phyloP scores from a whole-genome alignment of 2,329 filamentous ascomycete species.

The Colletotrichum spinosum region DNA sequence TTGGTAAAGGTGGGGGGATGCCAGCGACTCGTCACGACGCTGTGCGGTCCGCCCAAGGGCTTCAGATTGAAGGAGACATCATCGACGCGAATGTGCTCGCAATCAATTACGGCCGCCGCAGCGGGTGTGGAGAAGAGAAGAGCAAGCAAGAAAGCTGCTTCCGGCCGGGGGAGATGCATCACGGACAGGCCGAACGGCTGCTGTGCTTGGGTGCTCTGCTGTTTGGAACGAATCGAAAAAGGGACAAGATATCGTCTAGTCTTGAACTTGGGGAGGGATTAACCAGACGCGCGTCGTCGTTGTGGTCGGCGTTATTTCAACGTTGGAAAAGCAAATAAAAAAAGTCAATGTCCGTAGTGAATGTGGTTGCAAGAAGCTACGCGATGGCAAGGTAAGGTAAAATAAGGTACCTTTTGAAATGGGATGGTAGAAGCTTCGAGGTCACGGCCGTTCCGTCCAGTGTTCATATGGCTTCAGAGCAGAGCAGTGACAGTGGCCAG shows the following conservation, averaged over 20 bases:
- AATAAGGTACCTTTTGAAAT: not conserved
- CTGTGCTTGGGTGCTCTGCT: conserved; percentile 37
- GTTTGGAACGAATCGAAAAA: conserved; percentile 15
- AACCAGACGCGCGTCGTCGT: too few species aligned
- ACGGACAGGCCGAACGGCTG: conserved; percentile 21
- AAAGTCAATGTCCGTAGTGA: conserved; percentile 1
- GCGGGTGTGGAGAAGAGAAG: conserved; percentile 51
- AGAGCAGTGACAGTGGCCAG: conserved; percentile 16
- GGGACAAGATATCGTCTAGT: not conserved
- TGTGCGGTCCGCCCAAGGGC: conserved; percentile 74
- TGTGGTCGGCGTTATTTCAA: too few species aligned
- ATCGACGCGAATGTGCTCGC: conserved; percentile 70
- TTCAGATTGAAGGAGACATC: conserved; percentile 73
- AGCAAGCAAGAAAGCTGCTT: conserved; percentile 50
- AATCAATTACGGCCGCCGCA: conserved; percentile 66
- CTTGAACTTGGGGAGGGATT: too few species aligned
- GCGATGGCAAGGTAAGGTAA: too few species aligned
- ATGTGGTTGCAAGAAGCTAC: not conserved
- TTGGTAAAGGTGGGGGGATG: conserved; percentile 70
- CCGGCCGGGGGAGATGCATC: conserved; percentile 42
- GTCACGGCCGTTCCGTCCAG: conserved; percentile 3
- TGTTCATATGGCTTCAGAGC: conserved; percentile 26
- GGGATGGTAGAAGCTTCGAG: conserved; percentile 4
- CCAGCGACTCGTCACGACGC: conserved; percentile 70
- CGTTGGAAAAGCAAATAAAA: too few species aligned